Base-by-base conservation (phyloP, 345 rosid species). In the Syzygium oleosum region DNA sequence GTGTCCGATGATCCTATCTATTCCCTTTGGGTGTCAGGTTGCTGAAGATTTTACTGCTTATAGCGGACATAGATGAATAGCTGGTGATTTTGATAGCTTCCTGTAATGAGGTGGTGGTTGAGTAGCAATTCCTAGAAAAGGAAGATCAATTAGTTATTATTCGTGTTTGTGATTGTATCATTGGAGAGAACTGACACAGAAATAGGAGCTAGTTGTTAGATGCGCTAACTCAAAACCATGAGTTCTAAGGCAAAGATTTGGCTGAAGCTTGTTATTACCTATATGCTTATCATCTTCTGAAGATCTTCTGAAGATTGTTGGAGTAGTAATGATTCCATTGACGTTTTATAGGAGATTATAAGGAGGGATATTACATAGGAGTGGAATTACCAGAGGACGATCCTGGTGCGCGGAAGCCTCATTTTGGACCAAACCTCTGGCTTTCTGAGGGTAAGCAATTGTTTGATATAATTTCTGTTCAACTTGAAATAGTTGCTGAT, bases 311-410 rank as follows among this genome's bases (percentile, higher is more conserved):
- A 7, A 63, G 77, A 63, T 29, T 15, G 38, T 63, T 63, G 1
- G 5, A 63, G 77, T 4, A 63, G 77, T 29, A 84, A 41, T 43
- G 63, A 53, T 9, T 21, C 41, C 41, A n/a, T 56, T 56, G 55
- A 27, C 52, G 16, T 89, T 65, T 55, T 31, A 22, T 85, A 95
- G 99, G 98, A 77, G 98, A 97, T 89, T 93, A 97, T 84, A 95
- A 95, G 91, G 98, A 97, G 87, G 99, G 99, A 52, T 97, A 94
- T 88, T 96, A 94, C 89, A 92, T 94, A 53, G 95, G 99, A 12
- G 93, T 94, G 51, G 94, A 97, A 90, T 93, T 96, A 17, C 92
- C 95, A 34, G 92, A 93, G 89, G 93, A 90, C 87, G 96, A 94
- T 86, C 93, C 92, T 84, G 91, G 91, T 19, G 91, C 90, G 1